Evolutionary conservation across 192 early-diverging fungal genomes (phyloP), one percentile per base, ranked within the genome.

Genomic region (Mortierella alpina): DNA sequence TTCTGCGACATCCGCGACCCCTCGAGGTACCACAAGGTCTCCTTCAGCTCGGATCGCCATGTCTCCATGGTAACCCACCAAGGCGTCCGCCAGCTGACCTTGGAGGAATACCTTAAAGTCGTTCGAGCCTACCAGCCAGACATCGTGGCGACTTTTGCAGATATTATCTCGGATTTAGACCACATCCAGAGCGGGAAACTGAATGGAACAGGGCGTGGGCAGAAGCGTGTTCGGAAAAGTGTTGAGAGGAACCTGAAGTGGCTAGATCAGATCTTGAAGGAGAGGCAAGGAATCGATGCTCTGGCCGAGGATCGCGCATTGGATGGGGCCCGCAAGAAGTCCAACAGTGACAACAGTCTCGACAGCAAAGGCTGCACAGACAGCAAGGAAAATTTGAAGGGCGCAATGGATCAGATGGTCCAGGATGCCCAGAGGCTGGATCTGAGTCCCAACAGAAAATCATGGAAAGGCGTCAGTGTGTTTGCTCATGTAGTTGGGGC

Each of bases 1-100:
- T 75, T 86, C 44, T 83, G 84, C 51, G 87, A 90, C 51, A 48
- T 87, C 20, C 82, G 86, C 6, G 89, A 90, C 63, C 67, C 89
- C 6, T 77, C 75, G 11, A 80, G 69, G 10, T 50, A 81, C 23
- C 22, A 42, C n/a, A 68, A 78, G 14, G 68, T 75, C 10, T 72
- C 86, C 7, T 47, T 72, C 65, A 88, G 88, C 53, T 75, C 87
- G 77, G 85, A 89, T 47, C 86, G 86, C 18, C 74, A 82, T 59
- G 75, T 89, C 40, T 85, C 87, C 7, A 82, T 88, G 23, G 61
- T 68, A 31, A 86, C 88, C 5, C 73, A 83, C 52, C 78, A 85
- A 6, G 88, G 88, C n/a, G 78, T 86, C 2, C 86, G 88, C 20
- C 83, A 89, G 49, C 67, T 88, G 31, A 86, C 87, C 1, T 59